Conservation (phyloP, 2,329 filamentous ascomycete species). For the Sarocladium brachiariae region DNA sequence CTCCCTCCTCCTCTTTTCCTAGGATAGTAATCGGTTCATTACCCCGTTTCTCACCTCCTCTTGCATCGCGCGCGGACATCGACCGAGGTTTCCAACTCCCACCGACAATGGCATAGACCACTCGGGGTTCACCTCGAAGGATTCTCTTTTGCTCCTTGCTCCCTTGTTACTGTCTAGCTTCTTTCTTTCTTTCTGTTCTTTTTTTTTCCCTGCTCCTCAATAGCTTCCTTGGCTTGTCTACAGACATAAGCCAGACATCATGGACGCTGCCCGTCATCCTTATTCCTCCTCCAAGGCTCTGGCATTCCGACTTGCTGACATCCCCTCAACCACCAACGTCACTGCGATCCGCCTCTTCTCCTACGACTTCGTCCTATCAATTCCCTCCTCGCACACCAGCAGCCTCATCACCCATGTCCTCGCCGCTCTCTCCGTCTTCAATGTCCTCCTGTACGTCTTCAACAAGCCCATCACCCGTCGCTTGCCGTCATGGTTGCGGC, state of each 20-base stretch:
- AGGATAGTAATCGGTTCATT: too few relatives aligned
- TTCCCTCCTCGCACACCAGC: conserved; percentile 9
- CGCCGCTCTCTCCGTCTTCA: conserved; percentile 21
- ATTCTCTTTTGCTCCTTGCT: background rate
- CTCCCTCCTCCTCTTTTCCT: too few relatives aligned
- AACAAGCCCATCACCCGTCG: conserved; percentile 19
- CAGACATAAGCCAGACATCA: background rate
- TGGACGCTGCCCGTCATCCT: background rate
- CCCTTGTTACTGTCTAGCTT: background rate
- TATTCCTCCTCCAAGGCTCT: background rate
- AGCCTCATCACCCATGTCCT: conserved; percentile 16
- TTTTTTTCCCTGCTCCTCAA: too few relatives aligned
- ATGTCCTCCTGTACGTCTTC: conserved; percentile 22
- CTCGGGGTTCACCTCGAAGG: background rate
- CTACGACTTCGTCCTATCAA: background rate
- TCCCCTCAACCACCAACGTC: background rate
- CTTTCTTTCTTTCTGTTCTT: background rate
- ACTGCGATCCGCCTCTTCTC: background rate
- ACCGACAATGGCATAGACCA: background rate
- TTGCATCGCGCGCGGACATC: background rate
- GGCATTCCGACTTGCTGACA: background rate
- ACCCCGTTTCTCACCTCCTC: too few relatives aligned
- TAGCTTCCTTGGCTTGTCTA: background rate
- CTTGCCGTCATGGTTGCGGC: conserved; percentile 33
- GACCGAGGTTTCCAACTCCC: background rate